Evolutionary conservation across 2,329 filamentous ascomycete genomes (phyloP), one percentile per base, ranked within the genome.

Genomic region (Apiospora malaysiana): DNA sequence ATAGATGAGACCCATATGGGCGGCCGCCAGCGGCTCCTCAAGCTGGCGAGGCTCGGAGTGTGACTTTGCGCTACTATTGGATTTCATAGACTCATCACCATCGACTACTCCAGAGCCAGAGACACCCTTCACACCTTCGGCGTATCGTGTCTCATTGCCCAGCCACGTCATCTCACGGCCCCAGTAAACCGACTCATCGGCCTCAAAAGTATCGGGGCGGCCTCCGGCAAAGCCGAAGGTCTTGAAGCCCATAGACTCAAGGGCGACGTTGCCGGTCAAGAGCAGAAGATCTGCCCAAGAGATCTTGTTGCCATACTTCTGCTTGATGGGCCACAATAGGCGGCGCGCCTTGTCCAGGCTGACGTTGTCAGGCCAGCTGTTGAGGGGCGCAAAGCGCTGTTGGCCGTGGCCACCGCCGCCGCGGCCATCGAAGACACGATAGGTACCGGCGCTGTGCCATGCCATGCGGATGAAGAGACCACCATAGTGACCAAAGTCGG

Each of bases 301-400:
- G 81, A 94, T 92, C 85, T 93, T 93, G 86, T 89, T 90, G 80
- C 92, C 92, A 75, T 94, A 94, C 86, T 94, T 94, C 76, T 93
- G 92, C 88, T 94, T 94, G 84, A 94, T 90, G 71, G 92, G 92
- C 91, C 92, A 94, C 56, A 94, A 84, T 70, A 94, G 88, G 73
- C 92, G 92, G 70, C 92, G 92, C 42, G 92, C 92, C 88, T 94
- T 94, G 87, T 94, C 92, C 70, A 94, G 87, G 76, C 86, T 90
- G 78, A 90, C 91, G 75, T 94, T 94, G 83, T 94, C 92, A 56
- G 92, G 92, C 92, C 92, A 94, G 85, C 90, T 90, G 87, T 94
- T 94, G 79, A 94, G 89, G 8, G 92, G 92, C 69, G 92, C 92
- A 76, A 94, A 94, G 49, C 92, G 90, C 83, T 94, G 92, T 83